Evolutionary conservation across 208 protist species (phyloP).

Genomic region (Acanthamoeba castellanii): DNA sequence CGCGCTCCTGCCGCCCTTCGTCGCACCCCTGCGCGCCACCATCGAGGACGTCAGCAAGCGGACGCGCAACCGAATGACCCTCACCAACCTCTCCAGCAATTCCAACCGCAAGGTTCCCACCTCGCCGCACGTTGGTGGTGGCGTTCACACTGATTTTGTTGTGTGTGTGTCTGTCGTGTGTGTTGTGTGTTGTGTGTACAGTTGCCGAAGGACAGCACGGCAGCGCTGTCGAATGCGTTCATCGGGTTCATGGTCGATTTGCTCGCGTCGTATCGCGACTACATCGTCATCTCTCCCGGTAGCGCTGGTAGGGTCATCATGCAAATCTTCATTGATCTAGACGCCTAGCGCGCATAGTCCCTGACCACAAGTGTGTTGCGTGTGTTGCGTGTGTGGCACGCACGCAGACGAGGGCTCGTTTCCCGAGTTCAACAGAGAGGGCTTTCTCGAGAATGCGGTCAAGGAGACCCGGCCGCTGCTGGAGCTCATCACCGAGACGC

Average conservation of each 20-base stretch:
- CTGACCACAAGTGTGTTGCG: background rate
- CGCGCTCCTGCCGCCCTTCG: constrained; percentile 58
- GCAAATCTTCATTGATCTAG: background rate
- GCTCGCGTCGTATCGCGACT: constrained; percentile 63
- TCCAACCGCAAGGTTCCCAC: constrained; percentile 14
- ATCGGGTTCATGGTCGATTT: constrained; percentile 75
- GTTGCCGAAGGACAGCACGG: constrained; percentile 29
- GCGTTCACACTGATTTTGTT: background rate
- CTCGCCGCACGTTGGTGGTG: background rate
- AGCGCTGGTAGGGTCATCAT: background rate
- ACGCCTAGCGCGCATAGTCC: background rate
- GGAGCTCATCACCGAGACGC: constrained; percentile 72
- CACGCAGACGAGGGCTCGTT: background rate
- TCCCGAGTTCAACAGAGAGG: background rate
- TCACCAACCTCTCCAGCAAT: constrained; percentile 11
- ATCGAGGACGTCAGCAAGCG: constrained; percentile 69
- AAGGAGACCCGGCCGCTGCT: constrained; percentile 43
- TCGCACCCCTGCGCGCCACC: constrained; percentile 53
- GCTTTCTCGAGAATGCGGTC: background rate
- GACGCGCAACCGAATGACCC: constrained; percentile 10
- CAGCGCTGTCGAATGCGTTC: constrained; percentile 65
- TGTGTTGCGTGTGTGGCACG: background rate
- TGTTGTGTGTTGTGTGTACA: background rate
- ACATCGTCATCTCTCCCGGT: constrained; percentile 1
- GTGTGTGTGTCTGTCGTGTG: background rate